A percentile compares a stretch with the other conserved stretches of the same genome.
These are phyloP conservation scores for Hymenoscyphus fructigenus DNA, from an alignment of 2,329 filamentous ascomycete species.

Conservation along the genomic window DNA sequence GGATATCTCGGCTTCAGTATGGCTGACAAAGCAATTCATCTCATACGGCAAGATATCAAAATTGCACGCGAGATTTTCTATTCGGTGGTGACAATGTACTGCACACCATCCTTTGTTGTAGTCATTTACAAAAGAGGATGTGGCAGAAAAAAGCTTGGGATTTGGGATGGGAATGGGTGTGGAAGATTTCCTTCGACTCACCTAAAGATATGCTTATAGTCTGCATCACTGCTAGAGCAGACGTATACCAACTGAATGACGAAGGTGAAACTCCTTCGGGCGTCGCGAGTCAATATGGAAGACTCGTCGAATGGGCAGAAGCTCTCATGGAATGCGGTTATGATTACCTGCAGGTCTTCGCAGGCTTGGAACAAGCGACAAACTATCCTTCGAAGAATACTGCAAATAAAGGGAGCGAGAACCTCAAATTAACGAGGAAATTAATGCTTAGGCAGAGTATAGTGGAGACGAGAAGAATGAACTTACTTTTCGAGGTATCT, in stretches of 20 bases:
- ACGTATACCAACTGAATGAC: conserved; percentile 21
- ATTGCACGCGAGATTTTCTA: conserved; percentile 15
- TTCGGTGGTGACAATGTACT: conserved; percentile 19
- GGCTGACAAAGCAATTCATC: conserved; percentile 24
- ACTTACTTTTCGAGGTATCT: too few relatives aligned
- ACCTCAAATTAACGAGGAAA: conserved; percentile 3
- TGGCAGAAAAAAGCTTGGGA: background rate
- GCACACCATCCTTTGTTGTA: conserved; percentile 14
- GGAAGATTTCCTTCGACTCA: conserved; percentile 10
- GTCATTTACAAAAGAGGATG: conserved; percentile 8
- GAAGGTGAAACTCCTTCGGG: conserved; percentile 17
- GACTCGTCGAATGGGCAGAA: conserved; percentile 20
- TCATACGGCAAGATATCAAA: conserved; percentile 16
- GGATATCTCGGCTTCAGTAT: background rate
- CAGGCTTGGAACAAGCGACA: conserved; percentile 4
- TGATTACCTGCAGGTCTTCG: conserved; percentile 13
- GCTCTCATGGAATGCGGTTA: conserved; percentile 22
- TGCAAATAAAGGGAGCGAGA: conserved; percentile 13
- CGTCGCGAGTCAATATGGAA: conserved; percentile 11
- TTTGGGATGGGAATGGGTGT: background rate
- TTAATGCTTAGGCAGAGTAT: background rate
- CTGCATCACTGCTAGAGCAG: conserved; percentile 22
- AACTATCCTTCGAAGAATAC: conserved; percentile 17
- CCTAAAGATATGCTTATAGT: conserved; percentile 19
- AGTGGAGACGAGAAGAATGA: background rate